Evolutionary conservation across 768 basidiomycete species (phyloP).

Genomic region (Mycena filopes): DNA sequence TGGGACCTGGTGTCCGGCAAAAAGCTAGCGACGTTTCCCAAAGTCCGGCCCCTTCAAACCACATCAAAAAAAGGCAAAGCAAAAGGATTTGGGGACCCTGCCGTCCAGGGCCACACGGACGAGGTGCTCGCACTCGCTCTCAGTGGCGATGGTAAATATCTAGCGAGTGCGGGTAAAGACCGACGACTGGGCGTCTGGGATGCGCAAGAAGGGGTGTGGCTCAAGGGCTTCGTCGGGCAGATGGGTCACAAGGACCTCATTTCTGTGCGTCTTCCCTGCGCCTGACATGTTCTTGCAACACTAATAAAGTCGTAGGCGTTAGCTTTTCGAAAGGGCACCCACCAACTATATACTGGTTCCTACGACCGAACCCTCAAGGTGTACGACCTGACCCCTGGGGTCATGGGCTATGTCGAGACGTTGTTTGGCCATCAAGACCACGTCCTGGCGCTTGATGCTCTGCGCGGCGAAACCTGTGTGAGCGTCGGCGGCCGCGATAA

Average conservation of each 20-base stretch:
- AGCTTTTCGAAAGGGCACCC: constrained; percentile 81
- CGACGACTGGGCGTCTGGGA: constrained; percentile 89
- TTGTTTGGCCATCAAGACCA: constrained; percentile 97
- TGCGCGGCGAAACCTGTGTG: constrained; percentile 86
- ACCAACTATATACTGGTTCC: constrained; percentile 80
- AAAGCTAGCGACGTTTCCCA: constrained; percentile 68
- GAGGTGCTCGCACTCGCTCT: constrained; percentile 87
- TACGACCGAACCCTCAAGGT: constrained; percentile 92
- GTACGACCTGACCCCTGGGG: constrained; percentile 75
- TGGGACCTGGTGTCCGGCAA: constrained; percentile 80
- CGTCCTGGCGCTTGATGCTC: constrained; percentile 79
- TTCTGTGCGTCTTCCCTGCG: constrained; percentile 41
- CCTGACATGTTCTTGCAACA: constrained; percentile 1
- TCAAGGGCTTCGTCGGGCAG: constrained; percentile 84
- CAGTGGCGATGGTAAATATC: constrained; percentile 84
- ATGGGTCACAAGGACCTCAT: constrained; percentile 66
- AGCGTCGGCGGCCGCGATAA: constrained; percentile 92
- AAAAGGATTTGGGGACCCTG: constrained; percentile 58
- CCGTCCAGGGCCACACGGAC: constrained; percentile 83
- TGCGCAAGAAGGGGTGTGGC: constrained; percentile 76
- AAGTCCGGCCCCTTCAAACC: constrained; percentile 54
- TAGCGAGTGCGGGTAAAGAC: constrained; percentile 91
- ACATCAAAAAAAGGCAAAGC: constrained; percentile 65
- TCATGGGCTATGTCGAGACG: constrained; percentile 95
- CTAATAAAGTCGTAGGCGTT: constrained; percentile 56